A percentile compares a stretch with the other conserved stretches of the same genome.
phyloP scores from a whole-genome alignment of 192 early-diverging fungal genomes.

The Mortierella hygrophila region DNA sequence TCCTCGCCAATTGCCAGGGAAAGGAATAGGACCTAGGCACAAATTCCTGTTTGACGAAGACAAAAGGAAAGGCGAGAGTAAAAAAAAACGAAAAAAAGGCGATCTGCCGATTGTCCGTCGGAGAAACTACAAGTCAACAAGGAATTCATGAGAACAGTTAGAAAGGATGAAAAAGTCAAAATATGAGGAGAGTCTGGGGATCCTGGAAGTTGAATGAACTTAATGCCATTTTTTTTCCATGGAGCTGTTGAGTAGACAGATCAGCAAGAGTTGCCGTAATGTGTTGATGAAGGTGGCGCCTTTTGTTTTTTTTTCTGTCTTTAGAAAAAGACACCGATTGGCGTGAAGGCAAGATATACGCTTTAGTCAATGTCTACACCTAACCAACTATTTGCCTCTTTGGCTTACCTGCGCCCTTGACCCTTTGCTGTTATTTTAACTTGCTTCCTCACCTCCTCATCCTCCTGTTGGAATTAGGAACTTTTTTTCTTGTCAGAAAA shows the following conservation, averaged over 20 bases:
- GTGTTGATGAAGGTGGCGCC: neutral
- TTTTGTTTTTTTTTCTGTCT: no score
- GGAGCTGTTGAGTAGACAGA: neutral
- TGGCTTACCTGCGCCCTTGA: neutral
- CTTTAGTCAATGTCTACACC: neutral
- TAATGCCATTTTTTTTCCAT: neutral
- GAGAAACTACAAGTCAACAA: neutral
- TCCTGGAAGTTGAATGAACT: neutral
- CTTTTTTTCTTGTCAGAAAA: neutral
- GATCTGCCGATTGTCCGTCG: constrained; percentile 9
- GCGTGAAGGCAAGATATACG: neutral
- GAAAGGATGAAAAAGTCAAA: neutral
- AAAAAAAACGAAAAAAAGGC: neutral
- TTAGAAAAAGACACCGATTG: neutral
- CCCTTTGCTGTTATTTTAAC: neutral
- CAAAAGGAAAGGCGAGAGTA: neutral
- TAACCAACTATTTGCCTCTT: neutral
- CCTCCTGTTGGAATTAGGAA: neutral
- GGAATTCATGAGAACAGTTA: neutral
- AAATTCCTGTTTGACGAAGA: neutral
- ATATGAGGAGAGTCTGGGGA: neutral
- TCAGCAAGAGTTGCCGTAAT: neutral
- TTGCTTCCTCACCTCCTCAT: no score
- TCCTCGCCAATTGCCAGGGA: neutral
- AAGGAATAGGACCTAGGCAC: neutral